Evolutionary conservation across 176 grass and related monocot genomes (phyloP), one percentile per base, ranked within the genome.

Genomic region (Lolium multiflorum): DNA sequence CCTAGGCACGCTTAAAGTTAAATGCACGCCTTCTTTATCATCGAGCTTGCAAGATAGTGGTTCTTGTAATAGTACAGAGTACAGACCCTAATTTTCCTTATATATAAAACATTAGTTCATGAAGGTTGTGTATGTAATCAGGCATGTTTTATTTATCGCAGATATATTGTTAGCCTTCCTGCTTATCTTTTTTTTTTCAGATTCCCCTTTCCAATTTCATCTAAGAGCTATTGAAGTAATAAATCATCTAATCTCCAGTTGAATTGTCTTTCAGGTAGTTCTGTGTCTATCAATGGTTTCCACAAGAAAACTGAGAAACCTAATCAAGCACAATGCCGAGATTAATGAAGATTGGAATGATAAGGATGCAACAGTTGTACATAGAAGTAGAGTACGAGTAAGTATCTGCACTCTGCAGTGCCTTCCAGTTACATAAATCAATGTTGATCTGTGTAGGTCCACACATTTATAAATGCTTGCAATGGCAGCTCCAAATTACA

Each of bases 241-340:
- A 20, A 82, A 44, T 11, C 20, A 39, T 39, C 67, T 70, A 77
- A 79, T 74, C 10, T 82, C 50, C 18, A 78, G 57, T n/a, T 74
- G 44, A 41, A 35, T 81, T 74, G 31, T 89, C 31, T 6, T 84
- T 85, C 77, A 78, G 58, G 84, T 35, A 68, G 56, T 52, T 84
- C 35, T 69, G 78, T 31, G 80, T 76, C 58, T 77, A 79, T 31
- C 67, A 82, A 98, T 98, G 96, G 88, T 91, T 74, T 94, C 96
- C 52, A 81, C 93, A 67, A 90, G 96, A 73, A 98, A 98, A 93
- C 69, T 83, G 49, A 95, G 93, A 87, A 95, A 94, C 70, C 74
- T 81, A n/a, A 93, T 88, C 80, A 98, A 93, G 57, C 87, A 87
- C 26, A 95, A 92, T 92, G 81, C 91, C 35, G 93, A 95, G 87